phyloP scores from a whole-genome alignment of 306 rosid species.

The Parietaria judaica region DNA sequence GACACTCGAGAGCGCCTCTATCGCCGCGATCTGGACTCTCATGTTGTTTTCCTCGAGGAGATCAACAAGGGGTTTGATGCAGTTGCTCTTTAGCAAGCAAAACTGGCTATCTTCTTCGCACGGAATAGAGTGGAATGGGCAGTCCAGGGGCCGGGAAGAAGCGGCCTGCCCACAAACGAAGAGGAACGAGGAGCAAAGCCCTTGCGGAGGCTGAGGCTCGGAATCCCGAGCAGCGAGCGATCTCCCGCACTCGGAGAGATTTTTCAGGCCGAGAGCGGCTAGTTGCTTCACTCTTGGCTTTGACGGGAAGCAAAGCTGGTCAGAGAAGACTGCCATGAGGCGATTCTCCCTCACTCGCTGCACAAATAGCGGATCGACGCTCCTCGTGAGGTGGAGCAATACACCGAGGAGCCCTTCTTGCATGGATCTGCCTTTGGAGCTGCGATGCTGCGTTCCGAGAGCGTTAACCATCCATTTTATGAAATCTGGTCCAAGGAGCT shows the following conservation, averaged over 20 bases:
- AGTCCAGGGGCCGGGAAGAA: constrained; percentile 18
- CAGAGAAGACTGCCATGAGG: constrained; percentile 37
- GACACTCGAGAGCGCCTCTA: constrained; percentile 40
- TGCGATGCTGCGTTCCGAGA: constrained; percentile 27
- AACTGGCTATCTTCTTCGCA: constrained; percentile 33
- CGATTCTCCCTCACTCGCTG: constrained; percentile 29
- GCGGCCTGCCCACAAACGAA: constrained; percentile 31
- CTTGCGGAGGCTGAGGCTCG: constrained; percentile 14
- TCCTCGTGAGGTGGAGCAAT: constrained; percentile 37
- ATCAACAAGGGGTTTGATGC: constrained; percentile 38
- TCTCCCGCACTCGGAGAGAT: constrained; percentile 44
- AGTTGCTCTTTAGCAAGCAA: constrained; percentile 37
- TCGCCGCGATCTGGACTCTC: constrained; percentile 35
- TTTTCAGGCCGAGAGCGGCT: constrained; percentile 40
- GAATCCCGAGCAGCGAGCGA: constrained; percentile 24
- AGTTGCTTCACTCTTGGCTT: constrained; percentile 40
- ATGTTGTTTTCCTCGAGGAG: constrained; percentile 38
- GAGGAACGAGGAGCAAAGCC: constrained; percentile 23
- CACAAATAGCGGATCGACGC: constrained; percentile 28
- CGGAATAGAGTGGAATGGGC: constrained; percentile 32
- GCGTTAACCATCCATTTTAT: constrained; percentile 32
- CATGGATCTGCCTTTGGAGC: constrained; percentile 31
- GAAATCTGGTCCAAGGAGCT: constrained; percentile 36
- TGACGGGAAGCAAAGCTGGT: constrained; percentile 39
- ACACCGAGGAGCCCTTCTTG: constrained; percentile 59